Base-by-base conservation (phyloP, 345 rosid genomes). In the Acer saccharum region DNA sequence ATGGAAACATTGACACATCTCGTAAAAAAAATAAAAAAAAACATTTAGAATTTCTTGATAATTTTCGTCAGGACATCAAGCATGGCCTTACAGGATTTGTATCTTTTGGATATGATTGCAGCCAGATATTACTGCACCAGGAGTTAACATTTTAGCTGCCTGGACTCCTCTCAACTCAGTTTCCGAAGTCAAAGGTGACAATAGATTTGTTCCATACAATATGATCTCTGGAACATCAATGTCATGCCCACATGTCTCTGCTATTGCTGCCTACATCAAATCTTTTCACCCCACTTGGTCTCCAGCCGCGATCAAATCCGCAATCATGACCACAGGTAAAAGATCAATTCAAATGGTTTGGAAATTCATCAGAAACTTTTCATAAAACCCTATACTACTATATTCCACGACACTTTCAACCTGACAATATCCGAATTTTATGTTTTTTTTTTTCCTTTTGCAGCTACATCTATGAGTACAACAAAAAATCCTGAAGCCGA, bases 81-180 rank as follows among this genome's bases (percentile, higher is more conserved):
- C 18, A 50, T 13, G 18, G 55, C 55, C 55, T 13, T 50, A 50
- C 55, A 3, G 16, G 16, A 50, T 13, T 20, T 77, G 1, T 10
- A 67, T 48, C 5, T 4, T 32, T 35, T 9, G 20, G 13, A 13
- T 1, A 20, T 52, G 1, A 44, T 48, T 79, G 64, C 88, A 89
- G 90, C 95, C 93, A n/a, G 93, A 91, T 75, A 76, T 89, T 10
- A 72, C 86, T 17, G 93, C 91, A 0, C 91, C 90, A 0, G 91
- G 91, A 81, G 81, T 88, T 64, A 81, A 85, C 66, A 89, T 91
- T 25, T 69, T 89, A 10, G 91, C 91, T 10, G 91, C 92, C 0
- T 90, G 85, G 85, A 79, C 89, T 35, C 83, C 46, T 9, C 25
- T 43, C 50, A 11, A 32, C 23, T 10, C 76, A 1, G 66, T 72